phyloP scores from a whole-genome alignment of 805 yeast genomes.

The Metschnikowia corniflorae region DNA sequence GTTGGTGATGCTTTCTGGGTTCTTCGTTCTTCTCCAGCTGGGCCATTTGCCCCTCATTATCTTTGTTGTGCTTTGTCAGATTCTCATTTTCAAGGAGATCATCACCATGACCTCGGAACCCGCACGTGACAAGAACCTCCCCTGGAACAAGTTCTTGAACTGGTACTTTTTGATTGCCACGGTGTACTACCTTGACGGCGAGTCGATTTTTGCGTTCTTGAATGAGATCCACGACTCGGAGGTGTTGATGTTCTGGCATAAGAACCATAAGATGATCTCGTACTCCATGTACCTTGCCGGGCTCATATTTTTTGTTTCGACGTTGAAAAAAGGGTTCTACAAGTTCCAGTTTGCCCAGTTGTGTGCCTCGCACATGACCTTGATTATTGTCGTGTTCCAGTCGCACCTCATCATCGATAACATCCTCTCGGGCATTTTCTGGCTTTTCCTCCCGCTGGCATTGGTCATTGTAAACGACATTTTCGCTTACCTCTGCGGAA shows the following conservation, averaged over 20 bases:
- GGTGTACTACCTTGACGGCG: conserved; percentile 85
- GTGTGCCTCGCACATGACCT: conserved; percentile 91
- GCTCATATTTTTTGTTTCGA: conserved; percentile 83
- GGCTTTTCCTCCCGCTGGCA: conserved; percentile 92
- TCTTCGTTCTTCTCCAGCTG: conserved; percentile 54
- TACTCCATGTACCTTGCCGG: conserved; percentile 85
- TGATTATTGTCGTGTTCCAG: conserved; percentile 86
- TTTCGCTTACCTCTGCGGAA: conserved; percentile 95
- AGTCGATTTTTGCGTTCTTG: conserved; percentile 69
- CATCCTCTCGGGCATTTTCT: conserved; percentile 83
- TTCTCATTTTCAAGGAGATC: conserved; percentile 86
- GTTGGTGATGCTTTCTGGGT: conserved; percentile 82
- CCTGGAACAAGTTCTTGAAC: conserved; percentile 76
- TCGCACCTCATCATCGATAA: conserved; percentile 90
- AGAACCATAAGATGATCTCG: conserved; percentile 79
- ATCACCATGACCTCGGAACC: conserved; percentile 83
- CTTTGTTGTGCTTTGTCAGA: conserved; percentile 69
- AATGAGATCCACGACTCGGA: conserved; percentile 48
- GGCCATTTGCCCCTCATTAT: conserved; percentile 83
- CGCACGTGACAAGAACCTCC: conserved; percentile 76
- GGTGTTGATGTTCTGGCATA: conserved; percentile 54
- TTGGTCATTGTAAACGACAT: conserved; percentile 92
- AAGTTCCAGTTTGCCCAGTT: conserved; percentile 92
- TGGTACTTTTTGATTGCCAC: conserved; percentile 93
- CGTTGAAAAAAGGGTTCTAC: conserved; percentile 83